Evolutionary conservation across 345 rosid genomes (phyloP).

Genomic region (Sonneratia alba): DNA sequence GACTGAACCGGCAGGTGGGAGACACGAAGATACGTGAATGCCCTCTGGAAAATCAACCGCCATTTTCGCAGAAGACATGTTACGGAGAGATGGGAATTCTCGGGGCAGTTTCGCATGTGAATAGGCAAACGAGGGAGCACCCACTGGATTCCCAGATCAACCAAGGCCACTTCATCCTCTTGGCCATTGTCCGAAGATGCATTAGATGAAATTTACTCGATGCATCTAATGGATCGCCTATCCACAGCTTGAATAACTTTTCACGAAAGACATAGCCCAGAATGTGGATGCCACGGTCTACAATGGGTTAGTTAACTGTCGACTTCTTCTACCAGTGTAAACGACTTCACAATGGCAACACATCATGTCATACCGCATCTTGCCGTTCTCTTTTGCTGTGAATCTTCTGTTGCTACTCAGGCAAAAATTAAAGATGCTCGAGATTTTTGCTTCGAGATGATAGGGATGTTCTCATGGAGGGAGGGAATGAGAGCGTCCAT

Average conservation of each 20-base stretch:
- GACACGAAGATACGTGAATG: too few relatives aligned
- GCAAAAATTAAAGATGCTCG: background rate
- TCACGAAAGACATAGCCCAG: background rate
- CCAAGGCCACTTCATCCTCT: too few relatives aligned
- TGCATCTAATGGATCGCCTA: too few relatives aligned
- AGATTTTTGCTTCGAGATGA: background rate
- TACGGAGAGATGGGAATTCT: too few relatives aligned
- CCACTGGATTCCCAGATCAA: too few relatives aligned
- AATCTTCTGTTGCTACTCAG: background rate
- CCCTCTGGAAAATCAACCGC: too few relatives aligned
- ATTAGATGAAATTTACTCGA: too few relatives aligned
- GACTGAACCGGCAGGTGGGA: too few relatives aligned
- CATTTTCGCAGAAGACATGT: too few relatives aligned
- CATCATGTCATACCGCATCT: background rate
- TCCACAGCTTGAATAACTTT: background rate
- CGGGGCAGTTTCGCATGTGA: too few relatives aligned
- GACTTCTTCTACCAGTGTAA: background rate
- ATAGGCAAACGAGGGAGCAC: too few relatives aligned
- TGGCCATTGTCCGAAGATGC: too few relatives aligned
- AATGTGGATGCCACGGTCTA: background rate
- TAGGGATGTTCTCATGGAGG: slow-evolving; percentile 10
- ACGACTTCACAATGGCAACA: background rate
- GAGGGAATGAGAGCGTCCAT: slow-evolving; percentile 20
- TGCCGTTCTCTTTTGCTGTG: background rate
- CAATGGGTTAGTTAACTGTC: background rate